Evolutionary conservation across 2,329 filamentous ascomycete genomes (phyloP).

Genomic region (Didymella sp.): DNA sequence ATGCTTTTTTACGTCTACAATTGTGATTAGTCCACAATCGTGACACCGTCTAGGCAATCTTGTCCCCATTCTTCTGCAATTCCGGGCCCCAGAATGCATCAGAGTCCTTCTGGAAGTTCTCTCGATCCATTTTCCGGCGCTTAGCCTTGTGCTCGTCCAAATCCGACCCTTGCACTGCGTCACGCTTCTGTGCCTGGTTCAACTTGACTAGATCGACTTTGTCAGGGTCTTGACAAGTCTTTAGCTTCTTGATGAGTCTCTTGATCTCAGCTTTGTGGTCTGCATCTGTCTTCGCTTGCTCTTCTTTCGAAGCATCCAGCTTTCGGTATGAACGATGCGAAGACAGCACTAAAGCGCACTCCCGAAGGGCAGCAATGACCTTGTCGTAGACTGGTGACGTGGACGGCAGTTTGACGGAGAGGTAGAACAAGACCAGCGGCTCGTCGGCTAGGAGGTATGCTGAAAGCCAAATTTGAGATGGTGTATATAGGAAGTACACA

Average conservation of each 20-base stretch:
- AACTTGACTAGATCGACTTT: slow-evolving; percentile 74
- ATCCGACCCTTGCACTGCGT: slow-evolving; percentile 44
- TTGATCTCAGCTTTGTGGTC: slow-evolving; percentile 60
- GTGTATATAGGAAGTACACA: slow-evolving; percentile 95
- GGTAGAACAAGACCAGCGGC: slow-evolving; percentile 61
- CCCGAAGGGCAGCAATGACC: slow-evolving; percentile 48
- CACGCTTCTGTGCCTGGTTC: slow-evolving; percentile 66
- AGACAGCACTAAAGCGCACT: slow-evolving; percentile 52
- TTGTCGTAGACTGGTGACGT: slow-evolving; percentile 38
- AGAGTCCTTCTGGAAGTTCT: slow-evolving; percentile 53
- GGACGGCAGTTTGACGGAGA: slow-evolving; percentile 53
- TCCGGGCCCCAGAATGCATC: slow-evolving; percentile 57
- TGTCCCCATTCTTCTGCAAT: slow-evolving; percentile 5
- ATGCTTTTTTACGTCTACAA: slow-evolving; percentile 5
- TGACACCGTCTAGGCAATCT: not conserved
- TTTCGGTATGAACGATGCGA: slow-evolving; percentile 35
- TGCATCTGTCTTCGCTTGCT: slow-evolving; percentile 44
- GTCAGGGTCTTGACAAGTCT: slow-evolving; percentile 75
- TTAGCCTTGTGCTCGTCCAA: slow-evolving; percentile 54
- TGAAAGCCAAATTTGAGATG: slow-evolving; percentile 90
- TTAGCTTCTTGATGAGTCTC: slow-evolving; percentile 69
- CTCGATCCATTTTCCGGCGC: slow-evolving; percentile 54
- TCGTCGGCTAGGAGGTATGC: slow-evolving; percentile 78
- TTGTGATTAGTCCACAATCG: too few relatives aligned
- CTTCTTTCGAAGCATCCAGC: slow-evolving; percentile 24